Conservation (phyloP, 495 filamentous ascomycete species). For the Aspergillus avenaceus region DNA sequence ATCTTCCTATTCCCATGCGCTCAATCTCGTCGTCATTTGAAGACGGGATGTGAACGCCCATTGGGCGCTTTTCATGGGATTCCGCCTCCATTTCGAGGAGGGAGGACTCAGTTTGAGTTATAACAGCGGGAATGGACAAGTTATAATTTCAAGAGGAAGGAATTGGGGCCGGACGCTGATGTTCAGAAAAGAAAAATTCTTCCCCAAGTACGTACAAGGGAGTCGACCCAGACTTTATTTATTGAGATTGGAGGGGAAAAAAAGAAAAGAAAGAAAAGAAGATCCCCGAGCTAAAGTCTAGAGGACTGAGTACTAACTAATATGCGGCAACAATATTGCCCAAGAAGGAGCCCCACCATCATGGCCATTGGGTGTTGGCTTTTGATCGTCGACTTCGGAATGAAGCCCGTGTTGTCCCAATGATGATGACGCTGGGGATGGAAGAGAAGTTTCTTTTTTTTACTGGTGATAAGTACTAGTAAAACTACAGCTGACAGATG, state of each 20-base stretch:
- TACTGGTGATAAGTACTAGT: too few relatives aligned
- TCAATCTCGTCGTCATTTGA: slow-evolving; percentile 28
- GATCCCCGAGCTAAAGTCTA: background rate
- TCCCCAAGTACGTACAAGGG: too few relatives aligned
- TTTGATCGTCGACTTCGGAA: background rate
- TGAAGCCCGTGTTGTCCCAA: background rate
- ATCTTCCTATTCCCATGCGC: slow-evolving; percentile 54
- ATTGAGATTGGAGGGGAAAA: too few relatives aligned
- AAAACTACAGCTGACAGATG: too few relatives aligned
- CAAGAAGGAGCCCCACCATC: background rate
- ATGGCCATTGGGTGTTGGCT: background rate
- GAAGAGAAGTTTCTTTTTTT: too few relatives aligned
- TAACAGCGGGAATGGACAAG: background rate
- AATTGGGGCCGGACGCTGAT: too few relatives aligned
- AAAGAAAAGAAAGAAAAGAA: background rate
- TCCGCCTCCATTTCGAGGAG: background rate
- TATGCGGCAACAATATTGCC: background rate
- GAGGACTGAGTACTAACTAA: background rate
- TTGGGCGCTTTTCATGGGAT: slow-evolving; percentile 4
- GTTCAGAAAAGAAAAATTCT: too few relatives aligned
- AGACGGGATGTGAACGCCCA: background rate
- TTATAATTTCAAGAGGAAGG: background rate
- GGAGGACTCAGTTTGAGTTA: background rate
- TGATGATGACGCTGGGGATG: background rate
- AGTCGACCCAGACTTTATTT: too few relatives aligned